phyloP scores from a whole-genome alignment of 352 stramenopile species.

The Globisporangium nodosum region DNA sequence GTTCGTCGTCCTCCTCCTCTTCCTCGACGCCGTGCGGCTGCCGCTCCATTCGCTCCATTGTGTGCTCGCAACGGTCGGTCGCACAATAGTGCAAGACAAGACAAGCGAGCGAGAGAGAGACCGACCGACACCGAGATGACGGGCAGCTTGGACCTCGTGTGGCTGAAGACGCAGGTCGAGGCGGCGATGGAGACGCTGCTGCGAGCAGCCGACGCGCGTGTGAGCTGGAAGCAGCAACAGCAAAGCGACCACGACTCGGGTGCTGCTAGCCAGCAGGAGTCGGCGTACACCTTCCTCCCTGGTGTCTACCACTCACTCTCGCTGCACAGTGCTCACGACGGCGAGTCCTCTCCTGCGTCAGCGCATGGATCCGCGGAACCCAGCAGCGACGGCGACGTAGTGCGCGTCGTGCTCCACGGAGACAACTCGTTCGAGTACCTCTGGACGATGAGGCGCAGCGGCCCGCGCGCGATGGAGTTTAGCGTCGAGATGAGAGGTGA shows the following conservation, averaged over 20 bases:
- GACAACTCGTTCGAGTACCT: constrained; percentile 82
- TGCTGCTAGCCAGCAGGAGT: neutral
- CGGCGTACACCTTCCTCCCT: constrained; percentile 49
- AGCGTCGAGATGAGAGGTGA: constrained; percentile 53
- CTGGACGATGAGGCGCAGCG: constrained; percentile 55
- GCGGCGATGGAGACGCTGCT: constrained; percentile 55
- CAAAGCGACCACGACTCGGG: constrained; percentile 1
- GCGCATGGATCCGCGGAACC: constrained; percentile 11
- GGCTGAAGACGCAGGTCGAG: constrained; percentile 53
- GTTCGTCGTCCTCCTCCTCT: constrained; percentile 16
- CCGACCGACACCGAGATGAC: neutral
- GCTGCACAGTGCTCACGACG: neutral
- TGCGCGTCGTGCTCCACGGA: constrained; percentile 53
- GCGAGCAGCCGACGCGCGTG: constrained; percentile 44
- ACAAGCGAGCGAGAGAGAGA: neutral
- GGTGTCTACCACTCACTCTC: constrained; percentile 35
- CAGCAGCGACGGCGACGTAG: constrained; percentile 21
- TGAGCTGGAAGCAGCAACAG: constrained; percentile 44
- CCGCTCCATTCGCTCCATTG: constrained; percentile 12
- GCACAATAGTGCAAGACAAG: no score
- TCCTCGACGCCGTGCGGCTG: constrained; percentile 9
- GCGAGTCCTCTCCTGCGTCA: neutral
- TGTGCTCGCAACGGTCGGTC: constrained; percentile 3
- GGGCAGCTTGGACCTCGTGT: constrained; percentile 26
- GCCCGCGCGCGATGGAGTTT: constrained; percentile 61